Percentiles rank a stretch among this genome's conserved stretches.
Conservation (phyloP, 495 filamentous ascomycete species). For the Schizothecium vesticola region DNA sequence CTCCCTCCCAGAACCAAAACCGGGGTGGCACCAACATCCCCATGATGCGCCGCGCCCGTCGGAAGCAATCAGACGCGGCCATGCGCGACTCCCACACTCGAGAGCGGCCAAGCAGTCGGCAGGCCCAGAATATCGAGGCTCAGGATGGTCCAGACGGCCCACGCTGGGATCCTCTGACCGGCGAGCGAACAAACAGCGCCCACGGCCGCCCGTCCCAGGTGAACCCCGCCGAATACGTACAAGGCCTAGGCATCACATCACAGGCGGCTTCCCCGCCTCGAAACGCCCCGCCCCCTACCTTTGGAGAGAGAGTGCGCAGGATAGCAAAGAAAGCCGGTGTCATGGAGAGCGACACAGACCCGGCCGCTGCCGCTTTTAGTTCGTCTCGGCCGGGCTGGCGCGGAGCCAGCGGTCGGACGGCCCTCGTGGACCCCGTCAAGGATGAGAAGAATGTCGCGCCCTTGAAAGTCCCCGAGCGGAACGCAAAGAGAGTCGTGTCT, state of each 20-base stretch:
- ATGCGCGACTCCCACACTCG: constrained; percentile 30
- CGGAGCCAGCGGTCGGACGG: constrained; percentile 47
- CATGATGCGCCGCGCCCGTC: constrained; percentile 44
- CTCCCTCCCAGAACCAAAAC: constrained; percentile 16
- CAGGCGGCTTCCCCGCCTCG: constrained; percentile 22
- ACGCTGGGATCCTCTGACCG: constrained; percentile 46
- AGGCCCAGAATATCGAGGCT: constrained; percentile 19
- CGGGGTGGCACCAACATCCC: constrained; percentile 41
- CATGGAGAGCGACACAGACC: constrained; percentile 22
- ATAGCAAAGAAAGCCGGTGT: constrained; percentile 34
- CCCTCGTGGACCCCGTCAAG: constrained; percentile 43
- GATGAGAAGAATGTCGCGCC: constrained; percentile 39
- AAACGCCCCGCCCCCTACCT: constrained; percentile 20
- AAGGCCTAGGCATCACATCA: constrained; percentile 32
- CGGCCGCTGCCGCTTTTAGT: constrained; percentile 29
- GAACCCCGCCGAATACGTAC: constrained; percentile 40
- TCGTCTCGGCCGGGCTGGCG: constrained; percentile 46
- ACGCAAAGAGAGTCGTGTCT: constrained; percentile 30
- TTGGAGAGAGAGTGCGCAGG: constrained; percentile 44
- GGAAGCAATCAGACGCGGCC: constrained; percentile 38
- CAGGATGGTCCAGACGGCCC: constrained; percentile 23
- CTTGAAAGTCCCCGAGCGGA: constrained; percentile 43
- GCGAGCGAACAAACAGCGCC: constrained; percentile 42
- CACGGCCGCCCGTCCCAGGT: constrained; percentile 43
- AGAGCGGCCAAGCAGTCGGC: constrained; percentile 25